phyloP scores from a whole-genome alignment of 176 grass and related monocot species.

The Coix lacrymajobi region DNA sequence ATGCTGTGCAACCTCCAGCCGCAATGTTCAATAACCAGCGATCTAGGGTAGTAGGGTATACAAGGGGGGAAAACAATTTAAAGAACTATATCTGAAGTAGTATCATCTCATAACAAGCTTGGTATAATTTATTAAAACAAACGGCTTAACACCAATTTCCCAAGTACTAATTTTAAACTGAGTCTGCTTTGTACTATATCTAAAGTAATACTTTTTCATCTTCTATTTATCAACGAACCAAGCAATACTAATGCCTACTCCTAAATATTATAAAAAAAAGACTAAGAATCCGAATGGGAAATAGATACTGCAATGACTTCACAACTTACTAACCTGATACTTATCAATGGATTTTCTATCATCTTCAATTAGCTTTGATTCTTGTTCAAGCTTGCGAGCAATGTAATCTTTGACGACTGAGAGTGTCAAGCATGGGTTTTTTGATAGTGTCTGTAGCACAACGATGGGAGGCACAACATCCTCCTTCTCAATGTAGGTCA shows the following conservation, averaged over 20 bases:
- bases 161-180: neutral
- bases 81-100: neutral
- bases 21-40: neutral
- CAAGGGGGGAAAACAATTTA: too few species aligned
- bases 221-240: neutral
- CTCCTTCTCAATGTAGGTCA: slow-evolving; percentile 85
- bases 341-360: slow-evolving; percentile 86
- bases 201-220: neutral
- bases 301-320: neutral
- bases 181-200: neutral
- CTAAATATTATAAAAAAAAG: neutral
- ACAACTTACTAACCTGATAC: slow-evolving; percentile 69
- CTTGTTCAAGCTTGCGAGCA: slow-evolving; percentile 88
- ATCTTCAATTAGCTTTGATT: slow-evolving; percentile 93
- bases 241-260: neutral
- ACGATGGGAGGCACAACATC: slow-evolving; percentile 93
- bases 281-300: neutral
- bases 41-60: neutral
- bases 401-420: slow-evolving; percentile 98
- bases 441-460: slow-evolving; percentile 80
- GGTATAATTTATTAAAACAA: neutral
- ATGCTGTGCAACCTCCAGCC: neutral
- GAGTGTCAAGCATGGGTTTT: slow-evolving; percentile 77
- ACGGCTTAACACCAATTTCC: neutral
- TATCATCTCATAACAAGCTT: neutral